Percentiles rank a stretch among this genome's conserved stretches.
These are phyloP conservation scores for Capsicum pubescens DNA, from an alignment of 257 asterid genomes.

Conservation along the genomic window DNA sequence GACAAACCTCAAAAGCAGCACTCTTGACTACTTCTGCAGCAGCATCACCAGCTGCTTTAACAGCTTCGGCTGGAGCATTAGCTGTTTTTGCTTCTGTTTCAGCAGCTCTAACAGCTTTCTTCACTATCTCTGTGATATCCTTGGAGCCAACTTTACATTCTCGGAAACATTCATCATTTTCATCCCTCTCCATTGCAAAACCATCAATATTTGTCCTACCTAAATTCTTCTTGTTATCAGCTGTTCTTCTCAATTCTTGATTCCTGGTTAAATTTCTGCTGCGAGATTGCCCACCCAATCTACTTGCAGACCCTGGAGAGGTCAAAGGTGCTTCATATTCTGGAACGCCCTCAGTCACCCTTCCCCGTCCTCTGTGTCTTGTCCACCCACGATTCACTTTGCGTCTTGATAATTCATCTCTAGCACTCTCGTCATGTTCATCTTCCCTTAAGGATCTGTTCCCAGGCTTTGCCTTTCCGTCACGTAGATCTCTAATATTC, in stretches of 20 bases:
- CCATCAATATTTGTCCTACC: constrained; percentile 47
- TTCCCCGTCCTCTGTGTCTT: constrained; percentile 68
- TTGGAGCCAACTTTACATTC: constrained; percentile 81
- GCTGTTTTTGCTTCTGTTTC: constrained; percentile 96
- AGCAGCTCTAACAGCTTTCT: constrained; percentile 92
- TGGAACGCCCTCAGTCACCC: constrained; percentile 62
- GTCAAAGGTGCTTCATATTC: constrained; percentile 73
- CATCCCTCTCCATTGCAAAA: constrained; percentile 69
- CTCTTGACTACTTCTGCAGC: constrained; percentile 96
- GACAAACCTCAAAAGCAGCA: constrained; percentile 88
- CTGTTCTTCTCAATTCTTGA: constrained; percentile 53
- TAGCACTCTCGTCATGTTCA: constrained; percentile 65
- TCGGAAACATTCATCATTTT: constrained; percentile 85
- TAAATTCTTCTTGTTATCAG: constrained; percentile 60
- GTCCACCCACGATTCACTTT: constrained; percentile 61
- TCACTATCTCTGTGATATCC: constrained; percentile 77
- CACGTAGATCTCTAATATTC: constrained; percentile 58
- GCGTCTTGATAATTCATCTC: constrained; percentile 77
- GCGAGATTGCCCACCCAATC: constrained; percentile 67
- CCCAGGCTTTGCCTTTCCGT: constrained; percentile 58
- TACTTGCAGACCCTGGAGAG: constrained; percentile 75
- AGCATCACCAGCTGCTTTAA: constrained; percentile 94
- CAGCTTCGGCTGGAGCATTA: constrained; percentile 86
- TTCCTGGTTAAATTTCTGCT: constrained; percentile 56
- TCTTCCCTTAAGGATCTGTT: constrained; percentile 77